phyloP scores from a whole-genome alignment of 2,329 filamentous ascomycete genomes.

The Alternaria novae-zelandiae region DNA sequence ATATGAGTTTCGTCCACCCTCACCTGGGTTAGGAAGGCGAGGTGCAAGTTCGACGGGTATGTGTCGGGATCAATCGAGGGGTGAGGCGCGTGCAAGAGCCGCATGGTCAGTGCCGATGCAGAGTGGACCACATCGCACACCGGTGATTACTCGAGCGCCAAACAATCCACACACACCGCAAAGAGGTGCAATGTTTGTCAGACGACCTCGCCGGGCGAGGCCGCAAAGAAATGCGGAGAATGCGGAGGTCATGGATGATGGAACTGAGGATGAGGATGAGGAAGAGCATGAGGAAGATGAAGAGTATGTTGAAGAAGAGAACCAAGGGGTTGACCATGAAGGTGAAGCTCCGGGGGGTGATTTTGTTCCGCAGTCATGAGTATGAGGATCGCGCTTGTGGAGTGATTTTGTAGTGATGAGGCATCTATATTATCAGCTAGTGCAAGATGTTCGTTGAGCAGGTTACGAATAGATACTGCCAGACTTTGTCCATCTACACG shows the following conservation, averaged over 20 bases:
- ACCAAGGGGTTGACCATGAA: not conserved
- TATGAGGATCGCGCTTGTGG: no score
- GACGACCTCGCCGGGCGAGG: not conserved
- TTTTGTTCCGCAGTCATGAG: no score
- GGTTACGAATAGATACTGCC: not conserved
- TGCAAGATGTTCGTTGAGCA: fast-evolving
- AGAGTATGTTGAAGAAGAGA: not conserved
- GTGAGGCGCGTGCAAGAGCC: no score
- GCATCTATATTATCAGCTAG: not conserved
- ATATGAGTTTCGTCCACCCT: not conserved
- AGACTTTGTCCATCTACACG: not conserved
- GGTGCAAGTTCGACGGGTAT: not conserved
- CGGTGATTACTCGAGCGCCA: not conserved
- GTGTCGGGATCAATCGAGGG: not conserved
- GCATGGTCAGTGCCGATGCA: no score
- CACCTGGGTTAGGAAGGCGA: not conserved
- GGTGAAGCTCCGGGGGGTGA: no score
- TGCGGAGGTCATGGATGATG: not conserved
- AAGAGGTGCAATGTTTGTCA: not conserved
- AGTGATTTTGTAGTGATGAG: no score
- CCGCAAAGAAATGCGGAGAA: not conserved
- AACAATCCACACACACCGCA: not conserved
- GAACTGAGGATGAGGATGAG: not conserved
- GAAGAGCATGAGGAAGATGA: not conserved
- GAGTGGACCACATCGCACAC: not conserved